A percentile compares a stretch with the other conserved stretches of the same genome.
Conservation (phyloP, 768 basidiomycete genomes). For the Lactifluus rugatus region DNA sequence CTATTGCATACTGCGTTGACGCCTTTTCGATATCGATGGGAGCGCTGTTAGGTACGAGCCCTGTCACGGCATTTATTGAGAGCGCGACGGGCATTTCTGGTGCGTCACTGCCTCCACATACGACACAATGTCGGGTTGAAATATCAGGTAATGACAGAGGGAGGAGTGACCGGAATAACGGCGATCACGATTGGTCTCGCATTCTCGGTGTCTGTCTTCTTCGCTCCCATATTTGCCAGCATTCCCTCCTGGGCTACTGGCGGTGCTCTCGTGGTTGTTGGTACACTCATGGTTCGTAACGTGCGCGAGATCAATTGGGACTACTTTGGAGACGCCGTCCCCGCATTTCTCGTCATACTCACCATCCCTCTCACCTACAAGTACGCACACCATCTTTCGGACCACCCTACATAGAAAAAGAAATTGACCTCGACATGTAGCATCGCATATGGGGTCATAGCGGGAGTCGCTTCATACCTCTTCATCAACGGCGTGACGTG, state of each 20-base stretch:
- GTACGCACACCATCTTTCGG: slow-evolving; percentile 30
- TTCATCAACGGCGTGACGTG: slow-evolving; percentile 64
- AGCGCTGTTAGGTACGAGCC: slow-evolving; percentile 68
- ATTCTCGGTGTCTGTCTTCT: slow-evolving; percentile 82
- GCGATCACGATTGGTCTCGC: slow-evolving; percentile 61
- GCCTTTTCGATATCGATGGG: slow-evolving; percentile 77
- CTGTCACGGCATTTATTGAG: slow-evolving; percentile 77
- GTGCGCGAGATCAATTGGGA: slow-evolving; percentile 85
- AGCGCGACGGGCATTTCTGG: slow-evolving; percentile 72
- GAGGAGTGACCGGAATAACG: slow-evolving; percentile 79
- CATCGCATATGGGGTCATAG: slow-evolving; percentile 85
- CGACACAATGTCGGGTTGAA: neutral
- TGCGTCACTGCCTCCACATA: slow-evolving; percentile 20
- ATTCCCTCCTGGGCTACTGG: slow-evolving; percentile 86
- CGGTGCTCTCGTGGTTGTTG: slow-evolving; percentile 75
- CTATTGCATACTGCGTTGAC: slow-evolving; percentile 74
- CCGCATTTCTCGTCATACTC: slow-evolving; percentile 74
- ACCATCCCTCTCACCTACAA: slow-evolving; percentile 74
- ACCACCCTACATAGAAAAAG: neutral
- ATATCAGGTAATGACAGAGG: slow-evolving; percentile 40
- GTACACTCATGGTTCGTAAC: slow-evolving; percentile 80
- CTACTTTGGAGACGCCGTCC: slow-evolving; percentile 79
- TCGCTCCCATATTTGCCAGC: slow-evolving; percentile 80
- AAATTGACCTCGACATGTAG: slow-evolving; percentile 29
- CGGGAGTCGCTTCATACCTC: slow-evolving; percentile 62